phyloP scores from a whole-genome alignment of 164 flowering plant genomes.

The Tinospora cordifolia region DNA sequence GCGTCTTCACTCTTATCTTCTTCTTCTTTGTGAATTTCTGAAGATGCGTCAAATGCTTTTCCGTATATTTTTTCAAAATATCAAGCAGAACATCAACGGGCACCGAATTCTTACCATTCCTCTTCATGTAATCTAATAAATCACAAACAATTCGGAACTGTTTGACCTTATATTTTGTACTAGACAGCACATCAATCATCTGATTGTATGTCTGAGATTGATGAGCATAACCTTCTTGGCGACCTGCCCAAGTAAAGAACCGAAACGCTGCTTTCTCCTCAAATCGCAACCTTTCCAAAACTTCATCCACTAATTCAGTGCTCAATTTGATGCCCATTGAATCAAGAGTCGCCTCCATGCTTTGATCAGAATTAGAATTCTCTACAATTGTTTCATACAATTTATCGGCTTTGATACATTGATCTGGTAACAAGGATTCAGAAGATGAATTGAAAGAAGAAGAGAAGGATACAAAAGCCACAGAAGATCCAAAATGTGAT shows the following conservation, averaged over 20 bases:
- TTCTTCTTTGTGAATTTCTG: conserved; percentile 73
- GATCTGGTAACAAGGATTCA: neutral
- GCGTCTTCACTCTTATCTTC: conserved; percentile 68
- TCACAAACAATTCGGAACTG: conserved; percentile 81
- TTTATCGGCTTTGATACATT: conserved; percentile 27
- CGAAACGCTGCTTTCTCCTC: conserved; percentile 83
- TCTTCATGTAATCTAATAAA: conserved; percentile 86
- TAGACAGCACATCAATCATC: conserved; percentile 78
- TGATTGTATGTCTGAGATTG: conserved; percentile 47
- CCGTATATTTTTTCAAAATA: conserved; percentile 59
- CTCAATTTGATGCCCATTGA: conserved; percentile 34
- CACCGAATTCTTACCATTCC: conserved; percentile 48
- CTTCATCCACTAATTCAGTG: conserved; percentile 44
- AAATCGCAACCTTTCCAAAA: conserved; percentile 46
- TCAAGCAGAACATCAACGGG: conserved; percentile 63
- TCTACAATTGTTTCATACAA: conserved; percentile 37
- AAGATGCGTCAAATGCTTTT: conserved; percentile 58
- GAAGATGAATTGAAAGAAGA: conserved; percentile 7
- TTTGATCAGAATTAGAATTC: conserved; percentile 23
- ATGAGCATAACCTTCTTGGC: conserved; percentile 57
- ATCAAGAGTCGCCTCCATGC: conserved; percentile 65
- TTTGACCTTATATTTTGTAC: conserved; percentile 67
- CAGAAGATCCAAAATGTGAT: neutral
- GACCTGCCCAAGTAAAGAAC: conserved; percentile 81
- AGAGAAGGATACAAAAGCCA: no score